phyloP scores from a whole-genome alignment of 352 stramenopile genomes.

The Phytophthora colocasiae region DNA sequence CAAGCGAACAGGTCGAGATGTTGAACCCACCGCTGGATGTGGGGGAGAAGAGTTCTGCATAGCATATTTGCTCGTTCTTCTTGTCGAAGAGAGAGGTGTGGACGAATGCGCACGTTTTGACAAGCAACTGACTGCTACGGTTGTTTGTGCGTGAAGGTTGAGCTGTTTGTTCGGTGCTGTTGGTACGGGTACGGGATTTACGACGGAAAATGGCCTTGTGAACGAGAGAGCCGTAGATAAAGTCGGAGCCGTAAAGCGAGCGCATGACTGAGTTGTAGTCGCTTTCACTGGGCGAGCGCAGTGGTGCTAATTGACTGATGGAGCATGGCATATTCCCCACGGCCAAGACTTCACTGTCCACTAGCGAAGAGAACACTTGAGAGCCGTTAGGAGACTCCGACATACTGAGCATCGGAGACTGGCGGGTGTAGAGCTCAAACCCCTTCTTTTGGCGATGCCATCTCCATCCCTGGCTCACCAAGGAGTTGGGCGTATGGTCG shows the following conservation, averaged over 20 bases:
- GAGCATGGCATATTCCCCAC: constrained; percentile 35
- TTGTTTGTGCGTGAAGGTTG: not conserved
- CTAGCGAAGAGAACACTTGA: constrained; percentile 6
- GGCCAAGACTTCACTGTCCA: constrained; percentile 34
- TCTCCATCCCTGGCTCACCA: constrained; percentile 23
- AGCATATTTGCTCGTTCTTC: constrained; percentile 49
- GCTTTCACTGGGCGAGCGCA: constrained; percentile 37
- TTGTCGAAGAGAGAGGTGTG: constrained; percentile 34
- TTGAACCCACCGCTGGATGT: constrained; percentile 36
- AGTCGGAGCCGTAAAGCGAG: constrained; percentile 46
- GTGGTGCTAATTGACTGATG: constrained; percentile 24
- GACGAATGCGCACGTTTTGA: constrained; percentile 45
- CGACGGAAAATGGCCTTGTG: constrained; percentile 30
- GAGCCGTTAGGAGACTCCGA: not conserved
- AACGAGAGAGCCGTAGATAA: constrained; percentile 55
- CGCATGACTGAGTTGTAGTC: constrained; percentile 53
- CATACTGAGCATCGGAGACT: constrained; percentile 23
- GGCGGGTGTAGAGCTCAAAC: constrained; percentile 38
- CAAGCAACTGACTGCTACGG: constrained; percentile 29
- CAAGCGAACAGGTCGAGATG: constrained; percentile 36
- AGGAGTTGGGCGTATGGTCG: constrained; percentile 10
- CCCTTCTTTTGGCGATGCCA: constrained; percentile 32
- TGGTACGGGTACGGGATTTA: constrained; percentile 1
- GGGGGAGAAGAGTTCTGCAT: constrained; percentile 40
- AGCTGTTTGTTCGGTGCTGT: not conserved